Percentiles rank a stretch among this genome's conserved stretches.
Conservation (phyloP, 73 alveolate species). For the Durusdinium trenchii region DNA sequence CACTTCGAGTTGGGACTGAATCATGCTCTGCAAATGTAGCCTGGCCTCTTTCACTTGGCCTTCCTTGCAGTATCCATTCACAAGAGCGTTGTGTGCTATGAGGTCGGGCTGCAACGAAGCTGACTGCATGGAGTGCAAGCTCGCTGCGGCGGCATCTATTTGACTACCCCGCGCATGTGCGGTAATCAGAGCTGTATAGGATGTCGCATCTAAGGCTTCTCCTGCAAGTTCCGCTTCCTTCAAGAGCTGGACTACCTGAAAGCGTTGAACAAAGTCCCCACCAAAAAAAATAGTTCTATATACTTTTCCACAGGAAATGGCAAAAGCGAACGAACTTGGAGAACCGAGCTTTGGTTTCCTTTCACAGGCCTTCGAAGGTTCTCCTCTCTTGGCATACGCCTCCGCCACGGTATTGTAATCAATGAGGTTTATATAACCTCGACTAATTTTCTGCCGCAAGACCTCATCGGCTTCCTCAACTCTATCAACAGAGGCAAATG, state of each 20-base stretch:
- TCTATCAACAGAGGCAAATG: conserved; percentile 42
- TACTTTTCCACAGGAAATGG: too few relatives aligned
- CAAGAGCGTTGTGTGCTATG: conserved; percentile 54
- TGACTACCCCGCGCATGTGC: conserved; percentile 39
- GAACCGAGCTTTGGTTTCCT: too few relatives aligned
- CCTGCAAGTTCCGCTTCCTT: conserved; percentile 27
- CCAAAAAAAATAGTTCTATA: too few relatives aligned
- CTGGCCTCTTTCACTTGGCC: conserved; percentile 10
- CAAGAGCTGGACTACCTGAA: conserved; percentile 11
- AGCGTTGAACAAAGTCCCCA: too few relatives aligned
- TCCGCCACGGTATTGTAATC: conserved; percentile 71
- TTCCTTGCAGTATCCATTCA: conserved; percentile 41
- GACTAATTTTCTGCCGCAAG: conserved; percentile 22
- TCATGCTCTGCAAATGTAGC: conserved; percentile 50
- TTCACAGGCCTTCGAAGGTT: not conserved
- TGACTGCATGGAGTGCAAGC: conserved; percentile 44
- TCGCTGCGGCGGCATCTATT: not conserved
- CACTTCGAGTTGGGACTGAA: conserved; percentile 41
- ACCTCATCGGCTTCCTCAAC: not conserved
- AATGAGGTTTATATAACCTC: conserved; percentile 21
- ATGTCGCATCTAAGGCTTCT: conserved; percentile 30
- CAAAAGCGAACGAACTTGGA: too few relatives aligned
- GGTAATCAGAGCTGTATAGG: conserved; percentile 69
- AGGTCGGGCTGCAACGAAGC: conserved; percentile 57
- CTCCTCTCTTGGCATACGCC: conserved; percentile 72